These are phyloP conservation scores for Astrothelium subdiscretum DNA, from an alignment of 495 filamentous ascomycete species.

Conservation along the genomic window DNA sequence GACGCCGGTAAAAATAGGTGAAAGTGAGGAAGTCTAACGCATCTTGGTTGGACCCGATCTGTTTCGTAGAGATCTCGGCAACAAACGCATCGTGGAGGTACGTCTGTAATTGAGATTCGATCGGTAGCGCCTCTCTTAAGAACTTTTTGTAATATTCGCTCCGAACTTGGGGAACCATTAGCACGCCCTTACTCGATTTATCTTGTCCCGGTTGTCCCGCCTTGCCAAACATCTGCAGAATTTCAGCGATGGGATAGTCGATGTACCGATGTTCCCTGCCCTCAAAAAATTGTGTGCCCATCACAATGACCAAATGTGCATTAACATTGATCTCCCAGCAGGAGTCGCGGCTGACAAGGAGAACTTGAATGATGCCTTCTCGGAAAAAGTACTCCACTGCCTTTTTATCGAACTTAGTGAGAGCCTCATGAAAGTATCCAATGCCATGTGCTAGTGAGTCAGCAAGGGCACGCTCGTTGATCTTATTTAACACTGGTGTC, in stretches of 20 bases:
- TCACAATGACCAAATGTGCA: constrained; percentile 84
- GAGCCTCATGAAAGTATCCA: constrained; percentile 92
- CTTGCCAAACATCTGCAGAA: constrained; percentile 99
- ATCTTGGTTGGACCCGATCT: constrained; percentile 89
- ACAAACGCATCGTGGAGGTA: constrained; percentile 95
- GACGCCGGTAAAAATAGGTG: constrained; percentile 94
- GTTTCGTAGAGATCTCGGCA: constrained; percentile 87
- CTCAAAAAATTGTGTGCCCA: constrained; percentile 99
- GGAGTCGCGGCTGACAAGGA: constrained; percentile 87
- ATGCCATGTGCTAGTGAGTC: constrained; percentile 93
- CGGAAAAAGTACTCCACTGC: constrained; percentile 87
- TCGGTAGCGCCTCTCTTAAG: constrained; percentile 87
- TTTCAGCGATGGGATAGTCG: constrained; percentile 88
- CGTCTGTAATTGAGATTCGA: constrained; percentile 85
- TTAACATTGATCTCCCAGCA: constrained; percentile 90
- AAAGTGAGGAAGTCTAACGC: constrained; percentile 97
- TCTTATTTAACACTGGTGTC: constrained; percentile 61
- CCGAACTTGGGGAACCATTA: constrained; percentile 91
- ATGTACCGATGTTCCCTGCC: constrained; percentile 95
- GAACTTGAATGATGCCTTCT: constrained; percentile 83
- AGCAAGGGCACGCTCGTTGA: constrained; percentile 77
- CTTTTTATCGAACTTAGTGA: constrained; percentile 76
- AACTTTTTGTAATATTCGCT: constrained; percentile 99
- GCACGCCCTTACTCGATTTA: constrained; percentile 72
- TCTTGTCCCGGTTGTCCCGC: constrained; percentile 69